Conservation (phyloP, 495 filamentous ascomycete genomes). For the Rusavskia elegans region DNA sequence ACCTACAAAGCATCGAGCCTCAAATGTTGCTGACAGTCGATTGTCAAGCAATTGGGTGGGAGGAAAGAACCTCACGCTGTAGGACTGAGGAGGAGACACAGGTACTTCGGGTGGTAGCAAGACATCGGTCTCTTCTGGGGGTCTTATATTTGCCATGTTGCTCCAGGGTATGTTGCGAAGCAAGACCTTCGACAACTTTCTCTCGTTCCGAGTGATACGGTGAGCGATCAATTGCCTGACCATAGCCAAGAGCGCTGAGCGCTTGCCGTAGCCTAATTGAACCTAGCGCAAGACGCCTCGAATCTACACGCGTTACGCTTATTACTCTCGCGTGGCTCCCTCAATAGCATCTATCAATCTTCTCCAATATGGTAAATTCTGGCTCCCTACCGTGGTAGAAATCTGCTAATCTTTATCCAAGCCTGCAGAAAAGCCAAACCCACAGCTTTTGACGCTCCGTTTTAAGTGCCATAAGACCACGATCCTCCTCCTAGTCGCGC, state of each 20-base stretch:
- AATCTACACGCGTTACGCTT: too few relatives aligned
- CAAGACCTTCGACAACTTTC: too few relatives aligned
- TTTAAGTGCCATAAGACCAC: constrained; percentile 71
- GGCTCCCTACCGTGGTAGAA: background rate
- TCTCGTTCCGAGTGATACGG: too few relatives aligned
- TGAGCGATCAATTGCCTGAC: too few relatives aligned
- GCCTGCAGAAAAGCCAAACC: background rate
- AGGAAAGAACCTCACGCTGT: background rate
- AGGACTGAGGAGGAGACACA: background rate
- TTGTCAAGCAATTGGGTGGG: constrained; percentile 9
- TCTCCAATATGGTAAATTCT: background rate
- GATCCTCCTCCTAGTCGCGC: constrained; percentile 52
- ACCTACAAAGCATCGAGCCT: background rate
- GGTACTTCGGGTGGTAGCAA: background rate
- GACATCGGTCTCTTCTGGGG: too few relatives aligned
- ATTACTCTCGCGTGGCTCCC: too few relatives aligned
- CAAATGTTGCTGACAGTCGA: constrained; percentile 10
- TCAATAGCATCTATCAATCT: background rate
- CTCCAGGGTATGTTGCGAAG: too few relatives aligned
- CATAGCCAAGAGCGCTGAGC: too few relatives aligned
- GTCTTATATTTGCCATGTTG: too few relatives aligned
- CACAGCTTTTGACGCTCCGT: constrained; percentile 43
- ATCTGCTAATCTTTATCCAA: background rate
- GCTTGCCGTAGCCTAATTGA: too few relatives aligned
- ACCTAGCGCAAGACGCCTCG: too few relatives aligned